Evolutionary conservation across 148 eudicot genomes (phyloP).

Genomic region (Bassia scoparia): DNA sequence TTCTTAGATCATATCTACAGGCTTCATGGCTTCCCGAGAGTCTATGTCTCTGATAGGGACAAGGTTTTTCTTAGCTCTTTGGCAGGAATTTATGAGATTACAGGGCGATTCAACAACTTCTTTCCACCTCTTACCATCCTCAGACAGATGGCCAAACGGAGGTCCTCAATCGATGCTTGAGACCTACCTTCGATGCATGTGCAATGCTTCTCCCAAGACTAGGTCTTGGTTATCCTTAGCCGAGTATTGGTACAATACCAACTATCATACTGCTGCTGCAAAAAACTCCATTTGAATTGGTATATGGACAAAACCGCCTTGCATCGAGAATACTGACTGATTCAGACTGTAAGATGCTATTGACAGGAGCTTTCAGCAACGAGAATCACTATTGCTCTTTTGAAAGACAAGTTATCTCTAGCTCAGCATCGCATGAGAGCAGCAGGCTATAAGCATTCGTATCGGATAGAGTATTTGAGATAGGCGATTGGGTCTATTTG

Average conservation of each 20-base stretch:
- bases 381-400: background rate
- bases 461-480: background rate
- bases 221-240: background rate
- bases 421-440: background rate
- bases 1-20: no score
- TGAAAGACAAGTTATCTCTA: background rate
- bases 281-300: background rate
- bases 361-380: background rate
- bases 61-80: no score
- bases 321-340: background rate
- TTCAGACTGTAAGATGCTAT: background rate
- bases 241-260: background rate
- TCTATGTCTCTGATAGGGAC: no score
- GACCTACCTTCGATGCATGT: background rate
- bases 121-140: background rate
- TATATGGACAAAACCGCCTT: background rate
- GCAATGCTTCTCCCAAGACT: background rate
- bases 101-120: background rate
- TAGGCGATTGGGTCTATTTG: constrained; percentile 1
- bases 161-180: background rate
- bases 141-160: background rate
- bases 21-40: no score
- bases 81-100: no score
- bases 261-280: background rate
- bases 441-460: background rate